These are phyloP conservation scores for Penicillium manginii DNA, from an alignment of 495 filamentous ascomycete genomes.

Conservation along the genomic window DNA sequence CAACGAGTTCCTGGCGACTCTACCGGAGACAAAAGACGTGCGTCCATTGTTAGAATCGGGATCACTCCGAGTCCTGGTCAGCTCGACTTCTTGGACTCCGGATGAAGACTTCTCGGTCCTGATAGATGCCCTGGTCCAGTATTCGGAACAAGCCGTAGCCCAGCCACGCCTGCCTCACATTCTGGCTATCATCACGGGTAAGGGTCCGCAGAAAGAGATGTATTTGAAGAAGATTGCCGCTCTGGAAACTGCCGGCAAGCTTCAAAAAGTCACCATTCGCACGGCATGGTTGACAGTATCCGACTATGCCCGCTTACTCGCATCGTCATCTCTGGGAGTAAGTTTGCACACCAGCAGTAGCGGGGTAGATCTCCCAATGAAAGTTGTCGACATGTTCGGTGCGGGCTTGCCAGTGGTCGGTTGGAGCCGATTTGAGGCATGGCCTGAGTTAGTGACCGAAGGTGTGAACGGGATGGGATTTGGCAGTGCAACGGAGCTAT, in stretches of 20 bases:
- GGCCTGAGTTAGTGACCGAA: constrained; percentile 83
- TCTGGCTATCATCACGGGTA: constrained; percentile 89
- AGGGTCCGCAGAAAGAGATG: constrained; percentile 78
- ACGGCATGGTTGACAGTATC: constrained; percentile 82
- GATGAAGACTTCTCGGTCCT: constrained; percentile 94
- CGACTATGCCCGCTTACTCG: constrained; percentile 88
- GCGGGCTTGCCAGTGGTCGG: constrained; percentile 89
- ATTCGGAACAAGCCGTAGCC: constrained; percentile 57
- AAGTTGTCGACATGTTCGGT: constrained; percentile 98
- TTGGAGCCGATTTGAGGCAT: constrained; percentile 80
- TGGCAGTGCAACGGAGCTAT: constrained; percentile 63
- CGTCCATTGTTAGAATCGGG: constrained; percentile 59
- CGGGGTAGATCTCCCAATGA: constrained; percentile 97
- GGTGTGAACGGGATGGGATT: constrained; percentile 87
- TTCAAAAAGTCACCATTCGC: constrained; percentile 68
- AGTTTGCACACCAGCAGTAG: constrained; percentile 91
- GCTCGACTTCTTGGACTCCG: constrained; percentile 93
- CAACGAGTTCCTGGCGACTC: constrained; percentile 57
- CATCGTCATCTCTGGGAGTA: constrained; percentile 85
- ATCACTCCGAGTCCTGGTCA: constrained; percentile 70
- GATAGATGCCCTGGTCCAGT: constrained; percentile 78
- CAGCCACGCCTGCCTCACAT: constrained; percentile 59
- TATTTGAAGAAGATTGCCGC: constrained; percentile 68
- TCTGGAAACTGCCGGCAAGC: constrained; percentile 59
- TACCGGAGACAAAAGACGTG: constrained; percentile 62